Evolutionary conservation across 2,329 filamentous ascomycete genomes (phyloP).

Genomic region (Dothistroma pini): DNA sequence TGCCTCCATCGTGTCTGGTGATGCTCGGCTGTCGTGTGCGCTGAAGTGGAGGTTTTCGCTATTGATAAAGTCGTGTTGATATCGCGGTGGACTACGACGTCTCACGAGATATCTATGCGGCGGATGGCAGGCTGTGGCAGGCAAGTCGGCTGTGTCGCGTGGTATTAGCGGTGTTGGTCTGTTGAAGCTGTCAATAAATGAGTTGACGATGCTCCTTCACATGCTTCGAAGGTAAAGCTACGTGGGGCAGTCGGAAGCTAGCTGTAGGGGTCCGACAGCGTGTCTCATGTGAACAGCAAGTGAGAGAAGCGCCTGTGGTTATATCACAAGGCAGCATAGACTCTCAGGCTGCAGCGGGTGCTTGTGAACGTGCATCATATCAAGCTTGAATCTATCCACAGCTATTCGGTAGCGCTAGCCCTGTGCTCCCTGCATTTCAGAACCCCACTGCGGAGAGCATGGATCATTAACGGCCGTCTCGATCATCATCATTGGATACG

Average conservation of each 20-base stretch:
- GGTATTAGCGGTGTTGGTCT: background rate
- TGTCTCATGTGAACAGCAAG: background rate
- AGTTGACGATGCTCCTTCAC: background rate
- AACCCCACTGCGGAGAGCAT: background rate
- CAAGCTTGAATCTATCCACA: background rate
- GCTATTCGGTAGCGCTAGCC: background rate
- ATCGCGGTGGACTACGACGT: background rate
- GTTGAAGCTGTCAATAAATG: background rate
- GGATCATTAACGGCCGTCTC: background rate
- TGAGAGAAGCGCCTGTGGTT: background rate
- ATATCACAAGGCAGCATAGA: background rate
- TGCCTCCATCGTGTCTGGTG: background rate
- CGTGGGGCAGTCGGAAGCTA: background rate
- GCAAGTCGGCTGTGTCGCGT: background rate
- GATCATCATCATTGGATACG: background rate
- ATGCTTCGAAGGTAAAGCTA: background rate
- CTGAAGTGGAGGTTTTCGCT: background rate
- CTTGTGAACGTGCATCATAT: background rate
- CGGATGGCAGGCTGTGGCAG: background rate
- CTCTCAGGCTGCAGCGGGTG: background rate
- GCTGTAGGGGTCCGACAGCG: background rate
- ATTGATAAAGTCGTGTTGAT: background rate
- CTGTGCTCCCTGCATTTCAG: background rate
- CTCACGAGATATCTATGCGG: background rate
- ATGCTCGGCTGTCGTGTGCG: background rate